These are phyloP conservation scores for Daldinia childiae DNA, from an alignment of 495 filamentous ascomycete species.

Conservation along the genomic window DNA sequence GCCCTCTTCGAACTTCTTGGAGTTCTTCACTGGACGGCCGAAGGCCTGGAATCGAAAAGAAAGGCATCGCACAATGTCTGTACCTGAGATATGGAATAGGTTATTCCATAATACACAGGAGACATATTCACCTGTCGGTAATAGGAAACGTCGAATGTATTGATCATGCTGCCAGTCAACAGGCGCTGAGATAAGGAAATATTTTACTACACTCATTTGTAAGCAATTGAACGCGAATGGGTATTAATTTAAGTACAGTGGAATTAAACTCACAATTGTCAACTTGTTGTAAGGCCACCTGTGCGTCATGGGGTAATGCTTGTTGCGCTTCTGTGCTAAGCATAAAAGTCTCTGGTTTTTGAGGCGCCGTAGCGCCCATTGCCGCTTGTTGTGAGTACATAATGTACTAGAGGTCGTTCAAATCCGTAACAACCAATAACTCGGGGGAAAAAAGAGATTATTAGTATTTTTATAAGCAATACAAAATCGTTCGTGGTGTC, in stretches of 20 bases:
- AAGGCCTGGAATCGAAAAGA: slow-evolving; percentile 99
- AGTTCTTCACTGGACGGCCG: slow-evolving; percentile 97
- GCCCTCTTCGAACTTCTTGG: slow-evolving; percentile 99
- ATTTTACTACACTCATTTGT: slow-evolving; percentile 77
- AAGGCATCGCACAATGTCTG: slow-evolving; percentile 97
- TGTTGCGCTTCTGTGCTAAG: slow-evolving; percentile 95
- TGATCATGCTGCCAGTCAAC: slow-evolving; percentile 98
- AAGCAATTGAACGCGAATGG: slow-evolving; percentile 27
- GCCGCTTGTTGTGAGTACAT: slow-evolving; percentile 66
- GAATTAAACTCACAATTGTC: slow-evolving; percentile 82
- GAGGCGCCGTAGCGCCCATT: slow-evolving; percentile 60
- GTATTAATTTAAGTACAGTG: background rate
- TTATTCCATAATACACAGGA: slow-evolving; percentile 99
- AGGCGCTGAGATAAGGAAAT: slow-evolving; percentile 97
- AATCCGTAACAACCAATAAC: slow-evolving; percentile 6
- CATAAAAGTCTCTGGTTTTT: slow-evolving; percentile 99
- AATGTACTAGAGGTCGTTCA: slow-evolving; percentile 33
- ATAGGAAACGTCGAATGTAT: slow-evolving; percentile 92
- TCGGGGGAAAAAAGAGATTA: background rate
- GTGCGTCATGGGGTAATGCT: slow-evolving; percentile 92
- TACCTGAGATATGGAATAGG: slow-evolving; percentile 98
- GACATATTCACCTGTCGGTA: slow-evolving; percentile 98
- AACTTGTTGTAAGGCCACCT: slow-evolving; percentile 97
- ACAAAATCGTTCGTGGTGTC: slow-evolving; percentile 39
- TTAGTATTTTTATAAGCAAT: slow-evolving; percentile 22